Base-by-base conservation (phyloP, 2,329 filamentous ascomycete species). In the Periconia macrospinosa region DNA sequence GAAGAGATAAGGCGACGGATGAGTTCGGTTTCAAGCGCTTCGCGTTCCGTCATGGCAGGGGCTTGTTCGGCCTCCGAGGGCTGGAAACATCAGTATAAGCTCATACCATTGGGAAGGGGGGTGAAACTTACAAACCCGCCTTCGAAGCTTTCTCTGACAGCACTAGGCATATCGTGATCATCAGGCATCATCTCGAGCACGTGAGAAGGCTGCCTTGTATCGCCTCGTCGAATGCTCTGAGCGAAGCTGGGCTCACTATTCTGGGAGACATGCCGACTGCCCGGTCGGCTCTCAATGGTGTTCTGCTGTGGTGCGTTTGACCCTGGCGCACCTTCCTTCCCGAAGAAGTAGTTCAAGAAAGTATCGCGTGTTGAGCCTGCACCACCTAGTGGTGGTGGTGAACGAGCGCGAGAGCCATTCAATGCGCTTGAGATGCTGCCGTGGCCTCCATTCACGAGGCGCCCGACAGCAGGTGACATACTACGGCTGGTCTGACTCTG, bases 321-420 rank as follows among this genome's bases (percentile, higher is more conserved):
- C 15, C 33, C 33, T 44, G 79, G 68, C 55, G 80, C 75, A 40
- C 90, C 90, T 57, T 99, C 94, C 72, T 99, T 97, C 65, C 94
- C 92, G 68, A 99, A 99, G 77, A 99, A 99, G 76, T 99, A 99
- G 76, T 93, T 97, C 57, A 99, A 76, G 80, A 99, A 99, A 0
- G 92, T 95, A 76, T 99, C 94, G 57, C 88, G 85, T 41, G 90
- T 85, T n/a, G 70, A 83, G 52, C 87, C 86, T 47, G 83, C 72
- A 23, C 79, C 79, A 59, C 84, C 84, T 58, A 60, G 55, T n/a
- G 82, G 81, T 27, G 85, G 81, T 11, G 87, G 86, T 42, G 87
- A 88, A 30, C 77, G 77, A 35, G 85, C 80, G 50, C 88, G 81
- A 52, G 75, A 74, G 11, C 88, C 87, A 62, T 91, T 92, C 65